phyloP scores from a whole-genome alignment of 106 monocot genomes.

The Agapanthus africanus region DNA sequence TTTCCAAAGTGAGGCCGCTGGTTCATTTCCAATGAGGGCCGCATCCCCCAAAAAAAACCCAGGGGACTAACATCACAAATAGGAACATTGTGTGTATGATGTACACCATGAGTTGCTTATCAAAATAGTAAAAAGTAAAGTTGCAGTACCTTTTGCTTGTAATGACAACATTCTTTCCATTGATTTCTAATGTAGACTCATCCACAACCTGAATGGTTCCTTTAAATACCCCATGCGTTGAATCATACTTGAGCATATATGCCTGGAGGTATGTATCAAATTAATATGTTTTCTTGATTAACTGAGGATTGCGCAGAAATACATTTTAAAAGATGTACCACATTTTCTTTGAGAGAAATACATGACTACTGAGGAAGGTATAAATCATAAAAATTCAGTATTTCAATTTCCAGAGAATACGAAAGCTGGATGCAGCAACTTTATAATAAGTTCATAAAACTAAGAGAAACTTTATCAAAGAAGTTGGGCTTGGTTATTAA shows the following conservation, averaged over 20 bases:
- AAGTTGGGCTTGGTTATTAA: not conserved
- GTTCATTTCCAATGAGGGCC: too few species aligned
- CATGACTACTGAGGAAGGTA: not conserved
- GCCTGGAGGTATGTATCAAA: constrained; percentile 39
- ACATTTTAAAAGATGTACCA: not conserved
- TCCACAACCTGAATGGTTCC: constrained; percentile 74
- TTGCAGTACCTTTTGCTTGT: constrained; percentile 61
- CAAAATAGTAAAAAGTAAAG: not conserved
- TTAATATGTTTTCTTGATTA: not conserved
- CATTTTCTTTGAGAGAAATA: not conserved
- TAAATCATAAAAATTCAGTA: too few species aligned
- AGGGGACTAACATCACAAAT: too few species aligned
- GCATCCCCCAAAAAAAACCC: too few species aligned
- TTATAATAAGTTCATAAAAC: not conserved
- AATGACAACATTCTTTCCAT: constrained; percentile 64
- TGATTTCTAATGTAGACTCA: constrained; percentile 71
- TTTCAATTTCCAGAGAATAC: too few species aligned
- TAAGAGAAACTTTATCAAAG: not conserved
- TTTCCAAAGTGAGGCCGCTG: too few species aligned
- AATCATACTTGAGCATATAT: constrained; percentile 98
- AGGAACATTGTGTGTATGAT: not conserved
- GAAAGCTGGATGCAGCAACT: not conserved
- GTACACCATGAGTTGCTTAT: not conserved
- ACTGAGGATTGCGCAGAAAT: not conserved
- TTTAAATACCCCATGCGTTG: constrained; percentile 90